A percentile compares a stretch with the other conserved stretches of the same genome.
phyloP scores from a whole-genome alignment of 2,329 filamentous ascomycete genomes.

The Talaromyces islandicus region DNA sequence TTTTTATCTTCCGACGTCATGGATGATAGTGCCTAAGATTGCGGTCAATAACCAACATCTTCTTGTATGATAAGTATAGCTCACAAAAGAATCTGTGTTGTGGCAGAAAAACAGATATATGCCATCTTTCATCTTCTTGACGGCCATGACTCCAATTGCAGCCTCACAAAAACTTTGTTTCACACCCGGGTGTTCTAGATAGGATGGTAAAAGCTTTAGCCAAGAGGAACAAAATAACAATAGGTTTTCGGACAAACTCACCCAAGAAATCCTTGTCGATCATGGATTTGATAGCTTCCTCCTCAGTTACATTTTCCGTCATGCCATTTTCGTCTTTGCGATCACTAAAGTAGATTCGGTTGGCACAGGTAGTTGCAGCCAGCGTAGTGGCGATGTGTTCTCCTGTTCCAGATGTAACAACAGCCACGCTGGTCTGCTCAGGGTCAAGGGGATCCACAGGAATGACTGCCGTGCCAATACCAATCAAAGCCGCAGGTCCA shows the following conservation, averaged over 20 bases:
- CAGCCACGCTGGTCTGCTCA: constrained; percentile 65
- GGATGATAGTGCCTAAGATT: constrained; percentile 64
- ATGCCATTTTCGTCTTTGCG: constrained; percentile 54
- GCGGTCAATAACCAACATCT: background rate
- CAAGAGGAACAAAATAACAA: background rate
- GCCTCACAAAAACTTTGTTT: constrained; percentile 71
- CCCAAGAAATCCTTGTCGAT: constrained; percentile 88
- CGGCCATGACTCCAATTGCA: constrained; percentile 82
- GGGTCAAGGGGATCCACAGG: constrained; percentile 66
- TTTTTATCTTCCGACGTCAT: constrained; percentile 74
- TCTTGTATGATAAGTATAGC: constrained; percentile 13
- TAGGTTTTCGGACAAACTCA: constrained; percentile 21
- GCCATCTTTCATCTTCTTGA: constrained; percentile 74
- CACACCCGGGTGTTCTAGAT: constrained; percentile 68
- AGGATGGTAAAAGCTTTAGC: constrained; percentile 2
- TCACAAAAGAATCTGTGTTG: constrained; percentile 78
- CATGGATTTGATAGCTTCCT: constrained; percentile 70
- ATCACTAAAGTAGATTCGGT: constrained; percentile 70
- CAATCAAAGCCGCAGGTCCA: constrained; percentile 87
- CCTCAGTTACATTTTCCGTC: constrained; percentile 65
- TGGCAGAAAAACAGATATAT: constrained; percentile 89
- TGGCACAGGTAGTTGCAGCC: constrained; percentile 80
- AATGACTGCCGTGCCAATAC: constrained; percentile 85
- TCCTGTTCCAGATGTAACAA: constrained; percentile 88
- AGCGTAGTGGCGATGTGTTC: constrained; percentile 97